A percentile compares a stretch with the other conserved stretches of the same genome.
These are phyloP conservation scores for Diaporthe sp. DNA, from an alignment of 2,329 filamentous ascomycete species.

Conservation along the genomic window DNA sequence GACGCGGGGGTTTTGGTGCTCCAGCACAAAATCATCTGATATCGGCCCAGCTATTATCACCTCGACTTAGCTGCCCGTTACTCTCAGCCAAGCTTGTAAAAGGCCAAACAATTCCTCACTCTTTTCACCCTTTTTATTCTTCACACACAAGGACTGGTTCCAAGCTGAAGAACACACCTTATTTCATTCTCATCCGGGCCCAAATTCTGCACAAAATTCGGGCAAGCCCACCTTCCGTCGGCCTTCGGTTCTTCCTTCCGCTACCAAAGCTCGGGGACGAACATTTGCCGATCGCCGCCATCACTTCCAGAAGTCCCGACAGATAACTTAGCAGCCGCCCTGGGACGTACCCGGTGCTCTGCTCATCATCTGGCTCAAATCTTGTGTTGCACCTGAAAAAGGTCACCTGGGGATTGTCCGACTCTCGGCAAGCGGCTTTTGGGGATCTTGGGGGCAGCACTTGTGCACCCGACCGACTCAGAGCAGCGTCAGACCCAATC, in stretches of 20 bases:
- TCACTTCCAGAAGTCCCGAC: slow-evolving; percentile 4
- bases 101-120: slow-evolving; percentile 4
- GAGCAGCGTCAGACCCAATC: slow-evolving; percentile 29
- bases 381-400: slow-evolving; percentile 32
- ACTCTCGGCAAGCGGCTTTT: slow-evolving; percentile 33
- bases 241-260: slow-evolving; percentile 15
- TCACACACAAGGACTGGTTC: slow-evolving; percentile 36
- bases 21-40: slow-evolving; percentile 19
- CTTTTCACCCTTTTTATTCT: background rate
- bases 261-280: background rate
- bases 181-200: background rate
- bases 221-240: background rate
- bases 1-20: background rate
- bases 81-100: slow-evolving; percentile 20
- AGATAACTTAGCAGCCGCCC: background rate
- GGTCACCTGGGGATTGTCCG: slow-evolving; percentile 36
- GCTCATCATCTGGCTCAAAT: slow-evolving; percentile 6
- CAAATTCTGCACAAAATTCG: background rate
- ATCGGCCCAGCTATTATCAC: slow-evolving; percentile 19
- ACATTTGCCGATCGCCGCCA: slow-evolving; percentile 20
- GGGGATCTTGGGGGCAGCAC: slow-evolving; percentile 27
- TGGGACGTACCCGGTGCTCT: background rate
- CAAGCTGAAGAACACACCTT: background rate
- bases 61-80: slow-evolving; percentile 6
- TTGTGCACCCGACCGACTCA: slow-evolving; percentile 37